Percentiles rank a stretch among this genome's conserved stretches.
These are phyloP conservation scores for Lactuca saligna DNA, from an alignment of 129 eudicot species.

Conservation along the genomic window DNA sequence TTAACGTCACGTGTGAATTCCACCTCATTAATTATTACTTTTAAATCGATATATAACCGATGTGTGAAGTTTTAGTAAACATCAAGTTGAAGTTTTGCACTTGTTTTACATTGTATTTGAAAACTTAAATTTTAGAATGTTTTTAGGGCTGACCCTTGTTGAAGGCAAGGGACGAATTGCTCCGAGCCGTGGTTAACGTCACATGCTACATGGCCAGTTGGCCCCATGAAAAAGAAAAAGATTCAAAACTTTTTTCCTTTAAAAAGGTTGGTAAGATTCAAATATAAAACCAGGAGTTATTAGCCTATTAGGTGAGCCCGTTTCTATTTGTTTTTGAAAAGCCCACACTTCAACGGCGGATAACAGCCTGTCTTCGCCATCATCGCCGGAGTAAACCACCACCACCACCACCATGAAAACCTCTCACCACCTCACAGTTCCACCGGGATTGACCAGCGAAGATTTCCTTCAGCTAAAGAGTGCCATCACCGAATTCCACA, in stretches of 20 bases:
- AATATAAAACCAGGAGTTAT: background rate
- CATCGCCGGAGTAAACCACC: slow-evolving; percentile 18
- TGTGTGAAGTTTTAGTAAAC: no score
- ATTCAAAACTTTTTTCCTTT: background rate
- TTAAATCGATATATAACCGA: no score
- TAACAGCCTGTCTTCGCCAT: background rate
- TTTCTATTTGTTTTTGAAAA: no score
- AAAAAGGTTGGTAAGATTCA: background rate
- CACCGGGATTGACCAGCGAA: slow-evolving; percentile 48
- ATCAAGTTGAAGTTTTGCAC: no score
- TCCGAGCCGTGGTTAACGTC: background rate
- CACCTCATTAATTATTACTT: no score
- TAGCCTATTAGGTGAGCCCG: background rate
- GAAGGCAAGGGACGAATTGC: background rate
- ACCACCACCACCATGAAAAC: slow-evolving; percentile 19
- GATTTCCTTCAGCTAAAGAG: slow-evolving; percentile 43
- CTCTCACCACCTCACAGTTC: slow-evolving; percentile 40
- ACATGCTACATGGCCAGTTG: background rate
- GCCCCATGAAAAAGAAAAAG: background rate
- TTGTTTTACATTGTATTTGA: no score
- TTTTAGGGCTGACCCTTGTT: background rate
- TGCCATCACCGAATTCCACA: slow-evolving; percentile 56
- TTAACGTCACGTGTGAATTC: no score
- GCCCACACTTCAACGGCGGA: background rate
- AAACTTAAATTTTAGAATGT: no score